Evolutionary conservation across 345 rosid species (phyloP).

Genomic region (Aquilaria yunnanensis): DNA sequence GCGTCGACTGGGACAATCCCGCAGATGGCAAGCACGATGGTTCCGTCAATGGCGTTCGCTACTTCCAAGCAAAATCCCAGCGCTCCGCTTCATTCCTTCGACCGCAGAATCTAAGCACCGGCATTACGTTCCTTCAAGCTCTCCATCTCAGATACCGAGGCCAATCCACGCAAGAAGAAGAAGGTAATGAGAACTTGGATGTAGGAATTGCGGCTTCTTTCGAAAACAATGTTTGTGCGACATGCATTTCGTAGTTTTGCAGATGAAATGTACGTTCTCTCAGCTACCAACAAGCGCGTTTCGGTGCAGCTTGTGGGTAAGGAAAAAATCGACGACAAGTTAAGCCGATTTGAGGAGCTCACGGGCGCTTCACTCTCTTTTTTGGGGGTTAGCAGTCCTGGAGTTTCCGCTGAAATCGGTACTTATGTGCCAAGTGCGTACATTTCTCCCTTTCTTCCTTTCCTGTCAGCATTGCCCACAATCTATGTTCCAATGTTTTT

Average conservation of each 20-base stretch:
- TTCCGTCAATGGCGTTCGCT: conserved; percentile 59
- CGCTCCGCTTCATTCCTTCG: conserved; percentile 74
- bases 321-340: conserved; percentile 70
- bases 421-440: conserved; percentile 55
- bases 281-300: conserved; percentile 68
- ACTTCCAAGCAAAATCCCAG: conserved; percentile 52
- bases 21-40: conserved; percentile 82
- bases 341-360: conserved; percentile 72
- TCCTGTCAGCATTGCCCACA: no score
- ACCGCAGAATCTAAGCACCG: conserved; percentile 50
- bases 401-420: conserved; percentile 40
- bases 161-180: conserved; percentile 61
- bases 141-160: conserved; percentile 60
- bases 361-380: conserved; percentile 58
- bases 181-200: conserved; percentile 34
- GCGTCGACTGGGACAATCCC: conserved; percentile 80
- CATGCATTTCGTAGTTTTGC: conserved; percentile 15
- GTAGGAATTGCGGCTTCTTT: background rate
- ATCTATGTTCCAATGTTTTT: background rate
- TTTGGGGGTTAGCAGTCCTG: conserved; percentile 73
- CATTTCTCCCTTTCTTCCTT: background rate
- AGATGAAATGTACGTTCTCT: conserved; percentile 97
- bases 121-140: conserved; percentile 64
- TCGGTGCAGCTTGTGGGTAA: conserved; percentile 74
- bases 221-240: no score